Percentiles rank a stretch among this genome's conserved stretches.
Evolutionary conservation across 129 eudicot genomes (phyloP).

Genomic region (Kitagawia praeruptora): DNA sequence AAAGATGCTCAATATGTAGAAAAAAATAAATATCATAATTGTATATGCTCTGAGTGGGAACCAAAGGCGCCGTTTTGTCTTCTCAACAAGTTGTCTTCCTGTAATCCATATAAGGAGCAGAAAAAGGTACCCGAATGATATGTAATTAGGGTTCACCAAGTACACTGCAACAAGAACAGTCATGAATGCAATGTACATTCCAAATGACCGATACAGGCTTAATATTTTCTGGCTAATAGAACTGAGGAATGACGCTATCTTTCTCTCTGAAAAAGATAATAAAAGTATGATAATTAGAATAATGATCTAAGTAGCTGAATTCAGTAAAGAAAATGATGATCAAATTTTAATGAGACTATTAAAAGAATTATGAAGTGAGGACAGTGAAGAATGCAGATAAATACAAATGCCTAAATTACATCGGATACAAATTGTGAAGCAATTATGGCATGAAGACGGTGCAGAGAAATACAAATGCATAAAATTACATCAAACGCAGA

Average conservation of each 20-base stretch:
- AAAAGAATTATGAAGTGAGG: not conserved
- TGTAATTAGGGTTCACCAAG: slow-evolving; percentile 64
- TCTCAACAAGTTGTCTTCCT: slow-evolving; percentile 87
- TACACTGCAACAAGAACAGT: slow-evolving; percentile 82
- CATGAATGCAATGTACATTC: slow-evolving; percentile 73
- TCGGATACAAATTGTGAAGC: not conserved
- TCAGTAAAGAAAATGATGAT: not conserved
- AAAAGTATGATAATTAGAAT: not conserved
- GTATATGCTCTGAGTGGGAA: slow-evolving; percentile 82
- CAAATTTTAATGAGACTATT: not conserved
- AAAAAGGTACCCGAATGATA: slow-evolving; percentile 86
- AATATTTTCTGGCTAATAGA: slow-evolving; percentile 74
- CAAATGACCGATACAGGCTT: slow-evolving; percentile 71
- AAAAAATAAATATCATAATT: slow-evolving; percentile 56
- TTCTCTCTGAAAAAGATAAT: slow-evolving; percentile 58
- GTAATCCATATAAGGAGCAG: slow-evolving; percentile 89
- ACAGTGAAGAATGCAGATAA: not conserved
- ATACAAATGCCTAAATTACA: not conserved
- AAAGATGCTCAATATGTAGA: slow-evolving; percentile 66
- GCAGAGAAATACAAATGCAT: not conserved
- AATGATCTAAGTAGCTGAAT: not conserved
- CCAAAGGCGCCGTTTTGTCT: slow-evolving; percentile 83
- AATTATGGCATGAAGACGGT: no score
- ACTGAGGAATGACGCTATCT: slow-evolving; percentile 74
- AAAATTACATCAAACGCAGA: not conserved